Base-by-base conservation (phyloP, 2,329 filamentous ascomycete species). In the Fusarium siculi region DNA sequence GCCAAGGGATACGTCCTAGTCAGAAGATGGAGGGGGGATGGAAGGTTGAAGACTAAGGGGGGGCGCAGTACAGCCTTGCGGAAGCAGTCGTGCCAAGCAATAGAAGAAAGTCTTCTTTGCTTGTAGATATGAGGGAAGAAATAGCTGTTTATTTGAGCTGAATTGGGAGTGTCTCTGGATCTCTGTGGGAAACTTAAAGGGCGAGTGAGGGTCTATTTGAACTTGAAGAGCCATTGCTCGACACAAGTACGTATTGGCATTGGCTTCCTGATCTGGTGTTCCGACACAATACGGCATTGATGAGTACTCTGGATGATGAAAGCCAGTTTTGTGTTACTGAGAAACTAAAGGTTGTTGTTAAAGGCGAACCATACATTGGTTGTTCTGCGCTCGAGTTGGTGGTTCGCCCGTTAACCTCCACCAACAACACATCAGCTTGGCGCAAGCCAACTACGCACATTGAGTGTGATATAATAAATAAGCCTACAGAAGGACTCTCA, bases 11-110 rank as follows among this genome's bases (percentile, higher is more conserved):
- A 71, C 47, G 71, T 68, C 54, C 47, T 71, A 57, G 25, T 43
- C 30, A 40, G 40, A 72, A 50, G 71, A 66, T 68, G 71, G 71
- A 59, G 71, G 71, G 67, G n/a, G 68, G 56, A 59, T 60, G 63
- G 52, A 37, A 59, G 60, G 39, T 71, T 68, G 44, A 50, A 59
- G 39, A 42, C 25, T 21, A 53, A 40, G 34, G 57, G 57, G 50
- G 39, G 70, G 61, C 42, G 42, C 56, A 52, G 56, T 44, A 63
- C 58, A 72, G 50, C 57, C 57, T 47, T 70, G 46, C 15, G 54
- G 37, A 21, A 39, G 32, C 44, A 60, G 49, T 32, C 64, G 44
- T 68, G 54, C n/a, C 36, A 66, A 54, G n/a, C 32, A 21, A 9
- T 43, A 61, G 30, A 54, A 23, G 36, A 19, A 37, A 42, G 18